Percentiles rank a stretch among this genome's conserved stretches.
phyloP scores from a whole-genome alignment of 2,329 filamentous ascomycete species.

The Penicillium sp. region DNA sequence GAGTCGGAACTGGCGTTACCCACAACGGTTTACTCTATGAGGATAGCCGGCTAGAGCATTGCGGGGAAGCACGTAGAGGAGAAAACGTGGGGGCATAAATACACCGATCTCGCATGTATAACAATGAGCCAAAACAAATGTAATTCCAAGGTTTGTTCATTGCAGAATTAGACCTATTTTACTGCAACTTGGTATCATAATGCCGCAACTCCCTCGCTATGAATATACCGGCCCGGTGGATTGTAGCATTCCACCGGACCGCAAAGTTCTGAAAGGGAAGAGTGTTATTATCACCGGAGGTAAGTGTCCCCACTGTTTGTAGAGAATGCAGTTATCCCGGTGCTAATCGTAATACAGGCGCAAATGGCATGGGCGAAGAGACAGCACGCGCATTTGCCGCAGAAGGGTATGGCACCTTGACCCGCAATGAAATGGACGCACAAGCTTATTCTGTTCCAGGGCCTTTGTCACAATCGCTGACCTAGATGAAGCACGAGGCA shows the following conservation, averaged over 20 bases:
- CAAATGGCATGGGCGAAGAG: conserved; percentile 9
- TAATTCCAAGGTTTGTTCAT: too few relatives aligned
- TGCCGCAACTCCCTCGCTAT: conserved; percentile 4
- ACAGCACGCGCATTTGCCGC: conserved; percentile 5
- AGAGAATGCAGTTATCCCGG: too few relatives aligned
- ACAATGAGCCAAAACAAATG: background rate
- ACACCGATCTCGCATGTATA: background rate
- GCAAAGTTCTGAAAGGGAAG: conserved; percentile 40
- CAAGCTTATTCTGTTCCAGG: background rate
- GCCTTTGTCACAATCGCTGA: conserved; percentile 30
- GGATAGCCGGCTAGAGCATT: conserved; percentile 1
- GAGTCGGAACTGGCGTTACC: background rate
- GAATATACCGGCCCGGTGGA: conserved; percentile 4
- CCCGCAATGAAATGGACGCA: background rate
- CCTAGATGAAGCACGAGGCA: conserved; percentile 34
- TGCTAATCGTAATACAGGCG: conserved; percentile 37
- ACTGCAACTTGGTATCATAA: background rate
- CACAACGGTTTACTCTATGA: conserved; percentile 3
- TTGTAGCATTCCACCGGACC: conserved; percentile 23
- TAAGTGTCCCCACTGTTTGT: too few relatives aligned
- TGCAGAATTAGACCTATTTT: background rate
- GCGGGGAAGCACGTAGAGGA: background rate
- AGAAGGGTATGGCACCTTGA: background rate
- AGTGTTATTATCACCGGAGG: too few relatives aligned
- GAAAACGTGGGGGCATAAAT: background rate